These are phyloP conservation scores for Colletotrichum lindemuthianum DNA, from an alignment of 2,329 filamentous ascomycete genomes.

Conservation along the genomic window DNA sequence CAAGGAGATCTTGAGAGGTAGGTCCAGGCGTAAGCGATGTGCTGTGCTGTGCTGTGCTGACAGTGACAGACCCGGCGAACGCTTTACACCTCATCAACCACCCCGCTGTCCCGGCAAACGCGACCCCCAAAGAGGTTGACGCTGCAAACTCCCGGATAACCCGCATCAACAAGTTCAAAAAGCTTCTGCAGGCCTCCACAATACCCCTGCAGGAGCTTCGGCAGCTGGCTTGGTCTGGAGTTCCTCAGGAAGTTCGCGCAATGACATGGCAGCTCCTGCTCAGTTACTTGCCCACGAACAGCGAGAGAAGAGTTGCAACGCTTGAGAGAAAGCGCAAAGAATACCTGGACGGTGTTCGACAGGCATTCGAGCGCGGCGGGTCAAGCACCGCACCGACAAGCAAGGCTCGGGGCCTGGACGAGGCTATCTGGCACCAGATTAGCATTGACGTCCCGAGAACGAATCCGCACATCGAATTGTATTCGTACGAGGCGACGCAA, in stretches of 20 bases:
- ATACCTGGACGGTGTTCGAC: conserved; percentile 90
- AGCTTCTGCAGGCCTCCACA: conserved; percentile 89
- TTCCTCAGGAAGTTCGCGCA: conserved; percentile 93
- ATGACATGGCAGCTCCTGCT: conserved; percentile 99
- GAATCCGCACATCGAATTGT: conserved; percentile 94
- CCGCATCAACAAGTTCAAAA: conserved; percentile 98
- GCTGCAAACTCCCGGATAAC: conserved; percentile 87
- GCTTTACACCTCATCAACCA: conserved; percentile 94
- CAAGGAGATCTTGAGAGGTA: conserved; percentile 88
- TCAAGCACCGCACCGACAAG: conserved; percentile 46
- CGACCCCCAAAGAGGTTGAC: conserved; percentile 84
- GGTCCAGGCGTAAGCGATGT: neutral
- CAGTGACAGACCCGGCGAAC: conserved; percentile 78
- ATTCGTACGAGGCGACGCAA: conserved; percentile 96
- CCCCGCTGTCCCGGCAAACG: conserved; percentile 76
- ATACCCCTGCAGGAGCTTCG: conserved; percentile 87
- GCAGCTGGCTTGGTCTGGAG: conserved; percentile 89
- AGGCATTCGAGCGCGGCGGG: conserved; percentile 71
- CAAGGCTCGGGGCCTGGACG: conserved; percentile 78
- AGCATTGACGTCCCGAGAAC: conserved; percentile 97
- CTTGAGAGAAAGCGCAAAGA: conserved; percentile 96
- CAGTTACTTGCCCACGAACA: conserved; percentile 96
- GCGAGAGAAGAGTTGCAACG: conserved; percentile 88
- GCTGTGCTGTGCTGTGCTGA: conserved; percentile 30
- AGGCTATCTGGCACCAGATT: conserved; percentile 99